Evolutionary conservation across 179 eudicot genomes (phyloP).

Genomic region (Silene vulgaris): DNA sequence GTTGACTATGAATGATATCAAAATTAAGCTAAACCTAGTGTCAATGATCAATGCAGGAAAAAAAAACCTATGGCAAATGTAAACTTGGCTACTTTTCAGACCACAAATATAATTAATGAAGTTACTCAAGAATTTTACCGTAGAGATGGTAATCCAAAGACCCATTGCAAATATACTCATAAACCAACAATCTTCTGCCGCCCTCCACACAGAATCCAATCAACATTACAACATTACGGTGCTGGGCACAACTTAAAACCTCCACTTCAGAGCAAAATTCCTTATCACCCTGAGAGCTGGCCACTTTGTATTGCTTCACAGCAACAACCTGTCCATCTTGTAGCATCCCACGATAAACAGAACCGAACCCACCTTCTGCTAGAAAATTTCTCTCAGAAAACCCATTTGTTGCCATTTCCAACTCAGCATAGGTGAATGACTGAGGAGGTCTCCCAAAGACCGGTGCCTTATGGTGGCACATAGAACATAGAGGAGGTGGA

Average conservation of each 20-base stretch:
- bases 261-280: slow-evolving; percentile 86
- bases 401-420: slow-evolving; percentile 59
- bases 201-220: slow-evolving; percentile 77
- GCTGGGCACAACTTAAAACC: slow-evolving; percentile 81
- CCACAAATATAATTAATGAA: background rate
- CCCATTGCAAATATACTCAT: slow-evolving; percentile 73
- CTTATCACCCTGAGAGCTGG: slow-evolving; percentile 73
- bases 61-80: background rate
- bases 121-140: slow-evolving; percentile 35
- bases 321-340: slow-evolving; percentile 68
- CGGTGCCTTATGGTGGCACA: slow-evolving; percentile 67
- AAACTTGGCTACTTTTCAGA: background rate
- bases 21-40: background rate
- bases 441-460: slow-evolving; percentile 60
- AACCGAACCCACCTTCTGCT: slow-evolving; percentile 86
- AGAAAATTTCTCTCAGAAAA: slow-evolving; percentile 57
- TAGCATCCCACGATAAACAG: slow-evolving; percentile 63
- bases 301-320: slow-evolving; percentile 72
- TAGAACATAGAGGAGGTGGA: slow-evolving; percentile 71
- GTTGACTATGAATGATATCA: background rate
- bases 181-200: slow-evolving; percentile 59
- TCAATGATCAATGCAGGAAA: background rate
- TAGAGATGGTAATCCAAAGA: slow-evolving; percentile 77
- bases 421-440: slow-evolving; percentile 57
- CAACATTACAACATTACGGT: slow-evolving; percentile 77